Conservation (phyloP, 805 yeast species). For the Candida saitoana region DNA sequence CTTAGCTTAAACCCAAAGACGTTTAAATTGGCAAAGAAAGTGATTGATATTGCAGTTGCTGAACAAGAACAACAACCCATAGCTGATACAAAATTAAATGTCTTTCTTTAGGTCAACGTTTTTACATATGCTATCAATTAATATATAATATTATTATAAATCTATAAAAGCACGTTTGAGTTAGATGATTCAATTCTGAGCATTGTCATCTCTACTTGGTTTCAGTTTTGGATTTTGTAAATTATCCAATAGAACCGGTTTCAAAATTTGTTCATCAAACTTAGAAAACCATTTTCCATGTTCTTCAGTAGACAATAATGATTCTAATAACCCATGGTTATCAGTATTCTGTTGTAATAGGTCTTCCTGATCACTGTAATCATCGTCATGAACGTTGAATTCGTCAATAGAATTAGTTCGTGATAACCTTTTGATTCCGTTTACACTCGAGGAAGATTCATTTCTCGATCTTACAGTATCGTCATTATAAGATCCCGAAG, state of each 20-base stretch:
- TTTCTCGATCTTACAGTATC: constrained; percentile 22
- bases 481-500: constrained; percentile 2
- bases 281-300: constrained; percentile 88
- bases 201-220: constrained; percentile 9
- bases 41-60: constrained; percentile 59
- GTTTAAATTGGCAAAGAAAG: constrained; percentile 67
- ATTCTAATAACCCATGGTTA: constrained; percentile 32
- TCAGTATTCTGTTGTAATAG: constrained; percentile 14
- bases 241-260: constrained; percentile 81
- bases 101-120: neutral
- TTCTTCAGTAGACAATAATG: constrained; percentile 55
- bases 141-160: neutral
- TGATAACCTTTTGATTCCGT: constrained; percentile 11
- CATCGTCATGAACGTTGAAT: constrained; percentile 20
- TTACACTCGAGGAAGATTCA: constrained; percentile 24
- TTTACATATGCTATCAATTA: neutral
- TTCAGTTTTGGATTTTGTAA: constrained; percentile 23
- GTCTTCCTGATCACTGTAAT: constrained; percentile 37
- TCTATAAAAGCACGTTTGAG: neutral
- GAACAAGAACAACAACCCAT: constrained; percentile 22
- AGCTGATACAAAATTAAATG: neutral
- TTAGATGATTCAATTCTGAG: neutral
- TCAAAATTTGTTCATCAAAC: constrained; percentile 89
- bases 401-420: constrained; percentile 17
- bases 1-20: constrained; percentile 60